These are phyloP conservation scores for Candolleomyces aberdarensis DNA, from an alignment of 768 basidiomycete genomes.

Conservation along the genomic window DNA sequence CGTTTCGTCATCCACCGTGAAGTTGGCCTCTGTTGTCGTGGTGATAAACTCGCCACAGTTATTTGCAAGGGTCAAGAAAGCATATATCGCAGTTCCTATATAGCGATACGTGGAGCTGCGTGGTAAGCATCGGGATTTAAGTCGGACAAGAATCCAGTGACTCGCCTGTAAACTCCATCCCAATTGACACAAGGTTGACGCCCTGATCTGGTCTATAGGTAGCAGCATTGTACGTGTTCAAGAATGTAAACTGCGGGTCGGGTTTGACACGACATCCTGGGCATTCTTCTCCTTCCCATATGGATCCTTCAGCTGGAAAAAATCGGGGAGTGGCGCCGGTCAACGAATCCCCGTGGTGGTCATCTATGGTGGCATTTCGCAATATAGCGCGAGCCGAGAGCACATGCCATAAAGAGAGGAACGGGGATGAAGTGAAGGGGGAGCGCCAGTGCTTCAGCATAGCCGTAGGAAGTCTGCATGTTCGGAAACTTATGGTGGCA, in stretches of 20 bases:
- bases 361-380: constrained; percentile 32
- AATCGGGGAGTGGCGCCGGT: constrained; percentile 24
- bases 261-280: constrained; percentile 21
- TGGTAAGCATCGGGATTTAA: background rate
- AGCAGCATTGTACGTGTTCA: constrained; percentile 28
- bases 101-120: background rate
- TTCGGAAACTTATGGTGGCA: no score
- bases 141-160: constrained; percentile 12
- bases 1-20: constrained; percentile 17
- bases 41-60: constrained; percentile 17
- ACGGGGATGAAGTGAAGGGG: no score
- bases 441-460: no score
- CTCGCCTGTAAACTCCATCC: constrained; percentile 14
- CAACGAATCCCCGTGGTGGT: constrained; percentile 27
- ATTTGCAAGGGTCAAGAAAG: constrained; percentile 37
- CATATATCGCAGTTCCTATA: constrained; percentile 35
- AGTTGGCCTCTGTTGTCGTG: constrained; percentile 19
- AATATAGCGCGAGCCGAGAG: no score
- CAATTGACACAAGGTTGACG: constrained; percentile 13
- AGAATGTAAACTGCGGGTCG: constrained; percentile 15
- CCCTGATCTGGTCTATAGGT: constrained; percentile 15
- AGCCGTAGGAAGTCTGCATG: no score
- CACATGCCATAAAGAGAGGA: no score
- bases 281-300: constrained; percentile 25
- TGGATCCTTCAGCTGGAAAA: constrained; percentile 13